Base-by-base conservation (phyloP, 495 filamentous ascomycete genomes). In the Talaromyces wortmannii region DNA sequence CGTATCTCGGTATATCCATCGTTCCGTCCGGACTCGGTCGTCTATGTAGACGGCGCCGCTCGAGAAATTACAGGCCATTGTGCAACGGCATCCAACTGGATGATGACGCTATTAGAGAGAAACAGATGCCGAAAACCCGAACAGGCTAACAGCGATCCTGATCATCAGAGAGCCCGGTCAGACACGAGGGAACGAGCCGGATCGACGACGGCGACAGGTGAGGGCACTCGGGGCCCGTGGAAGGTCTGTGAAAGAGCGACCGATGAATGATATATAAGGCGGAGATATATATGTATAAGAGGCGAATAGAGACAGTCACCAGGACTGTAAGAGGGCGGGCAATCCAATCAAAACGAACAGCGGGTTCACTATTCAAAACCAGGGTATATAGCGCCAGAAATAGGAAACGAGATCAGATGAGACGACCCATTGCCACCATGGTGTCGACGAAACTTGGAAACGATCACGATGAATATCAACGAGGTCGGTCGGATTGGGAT, bases 41-140 rank as follows among this genome's bases (percentile, higher is more conserved):
- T 94, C 88, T 56, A 94, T 88, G 67, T 91, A 94, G 59, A 94
- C 85, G 56, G 89, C 83, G 73, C 88, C 85, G 73, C 86, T 92
- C 57, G 23, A 23, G 23, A 82, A 74, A 61, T 82, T 77, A 69
- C 77, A 75, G 69, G 89, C 87, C 85, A 89, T 87, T 60, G 64
- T 76, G 36, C 36, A 10, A 40, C 36, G 36, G 8, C 36, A 40
- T 5, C 36, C 36, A 40, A 40, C 8, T 2, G 8, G 36, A 40
- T 40, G 8, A 40, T 13, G 13, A 40, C 36, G 36, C 8, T 8
- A 40, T 8, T 13, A 40, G 13, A 40, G 2, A 13, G 8, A 40
- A 5, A 40, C 13, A 13, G 36, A 10, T 40, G 36, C 36, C 36
- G 36, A 40, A 40, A 40, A 40, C 36, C 36, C 36, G 5, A 8